A percentile compares a stretch with the other conserved stretches of the same genome.
phyloP scores from a whole-genome alignment of 176 grass and related monocot species.

The Puya raimondii region DNA sequence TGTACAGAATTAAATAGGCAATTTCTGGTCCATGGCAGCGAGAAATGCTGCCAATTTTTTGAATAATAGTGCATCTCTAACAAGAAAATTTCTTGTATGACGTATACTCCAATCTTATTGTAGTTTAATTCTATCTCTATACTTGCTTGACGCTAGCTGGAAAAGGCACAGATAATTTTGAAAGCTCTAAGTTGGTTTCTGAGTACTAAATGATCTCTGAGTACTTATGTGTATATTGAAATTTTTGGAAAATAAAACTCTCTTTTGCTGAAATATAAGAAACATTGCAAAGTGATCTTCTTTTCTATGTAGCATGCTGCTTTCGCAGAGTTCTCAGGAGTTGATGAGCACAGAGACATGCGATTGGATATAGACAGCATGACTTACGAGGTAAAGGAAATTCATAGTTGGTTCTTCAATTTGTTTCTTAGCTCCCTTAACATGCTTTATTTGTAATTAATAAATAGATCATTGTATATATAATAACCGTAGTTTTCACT shows the following conservation, averaged over 20 bases:
- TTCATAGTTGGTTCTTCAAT: not conserved
- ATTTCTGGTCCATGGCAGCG: no score
- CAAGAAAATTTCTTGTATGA: no score
- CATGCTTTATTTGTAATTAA: not conserved
- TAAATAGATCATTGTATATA: not conserved
- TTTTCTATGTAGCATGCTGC: constrained; percentile 20
- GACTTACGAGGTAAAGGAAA: constrained; percentile 45
- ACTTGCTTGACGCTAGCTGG: no score
- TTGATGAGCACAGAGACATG: constrained; percentile 55
- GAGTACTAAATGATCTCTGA: not conserved
- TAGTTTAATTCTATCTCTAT: no score
- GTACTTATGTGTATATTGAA: not conserved
- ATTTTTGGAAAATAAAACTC: constrained; percentile 1
- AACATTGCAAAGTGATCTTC: constrained; percentile 9
- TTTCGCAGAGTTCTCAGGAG: constrained; percentile 14
- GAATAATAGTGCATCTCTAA: no score
- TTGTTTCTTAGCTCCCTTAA: not conserved
- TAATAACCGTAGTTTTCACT: no score
- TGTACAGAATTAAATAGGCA: no score
- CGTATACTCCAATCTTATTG: no score
- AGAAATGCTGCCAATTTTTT: no score
- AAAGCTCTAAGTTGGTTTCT: no score
- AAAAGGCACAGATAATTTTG: no score
- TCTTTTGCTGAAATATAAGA: constrained; percentile 18
- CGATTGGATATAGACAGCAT: constrained; percentile 51